Base-by-base conservation (phyloP, 1,139 yeast genomes). In the Groenewaldozyma auringiensis region DNA sequence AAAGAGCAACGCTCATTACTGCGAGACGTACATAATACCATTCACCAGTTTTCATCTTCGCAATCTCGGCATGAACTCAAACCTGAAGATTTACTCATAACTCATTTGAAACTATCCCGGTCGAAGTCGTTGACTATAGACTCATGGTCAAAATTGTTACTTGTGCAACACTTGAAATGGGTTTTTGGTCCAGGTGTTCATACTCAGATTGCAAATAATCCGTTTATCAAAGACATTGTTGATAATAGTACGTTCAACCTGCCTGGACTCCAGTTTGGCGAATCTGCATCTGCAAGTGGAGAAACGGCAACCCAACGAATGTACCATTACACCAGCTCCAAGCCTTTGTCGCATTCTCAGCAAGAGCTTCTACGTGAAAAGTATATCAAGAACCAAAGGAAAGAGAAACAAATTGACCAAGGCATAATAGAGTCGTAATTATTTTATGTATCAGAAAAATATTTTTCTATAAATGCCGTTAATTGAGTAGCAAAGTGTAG, bases 161-260 rank as follows among this genome's bases (percentile, higher is more conserved):
- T 88, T 48, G 67, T 82, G 46, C 73, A 79, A 47, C 79, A 76
- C 52, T 69, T 83, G 58, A 77, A 78, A 56, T 83, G 87, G 83
- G 72, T 81, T n/a, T 81, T 78, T 57, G 81, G 84, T 37, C 74
- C 77, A 36, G 86, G 86, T 1, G 71, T 82, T 16, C 83, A 79
- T 54, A 71, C 70, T 50, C 87, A 83, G 57, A 69, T 78, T 48
- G 78, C 75, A 22, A 69, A 71, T 47, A 80, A 76, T 58, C 70
- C 70, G 4, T 66, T 63, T 22, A 65, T 78, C 8, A 59, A 69
- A 41, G 73, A 70, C 31, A 49, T 57, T n/a, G 46, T 54, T 14
- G 49, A 46, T 32, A 53, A 45, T n/a, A 40, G 54, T 8, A 39
- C 50, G 11, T 51, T 47, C 21, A 21, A 14, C 20, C 14, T n/a